These are phyloP conservation scores for Neofusicoccum sp. DNA, from an alignment of 2,329 filamentous ascomycete species.

Conservation along the genomic window DNA sequence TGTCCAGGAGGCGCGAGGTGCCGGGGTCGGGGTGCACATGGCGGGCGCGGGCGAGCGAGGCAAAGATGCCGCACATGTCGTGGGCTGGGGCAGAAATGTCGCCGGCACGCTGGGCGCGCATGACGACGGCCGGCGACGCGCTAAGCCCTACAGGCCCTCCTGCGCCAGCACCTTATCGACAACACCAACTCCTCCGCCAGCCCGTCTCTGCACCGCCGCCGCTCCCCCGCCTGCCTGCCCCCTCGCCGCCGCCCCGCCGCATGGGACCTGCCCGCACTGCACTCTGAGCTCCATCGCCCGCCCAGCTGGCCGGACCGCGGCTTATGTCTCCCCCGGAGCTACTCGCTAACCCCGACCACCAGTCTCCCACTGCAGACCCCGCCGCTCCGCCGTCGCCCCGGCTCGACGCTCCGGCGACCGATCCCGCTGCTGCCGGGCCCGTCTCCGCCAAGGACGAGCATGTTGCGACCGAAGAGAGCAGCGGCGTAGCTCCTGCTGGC, in stretches of 20 bases:
- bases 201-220: neutral
- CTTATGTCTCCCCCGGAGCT: constrained; percentile 17
- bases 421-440: neutral
- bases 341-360: constrained; percentile 14
- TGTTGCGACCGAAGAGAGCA: neutral
- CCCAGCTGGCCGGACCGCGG: constrained; percentile 8
- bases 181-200: neutral
- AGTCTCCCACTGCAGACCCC: neutral
- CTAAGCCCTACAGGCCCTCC: constrained; percentile 13
- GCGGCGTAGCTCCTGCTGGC: neutral
- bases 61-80: constrained; percentile 51
- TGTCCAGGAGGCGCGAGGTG: constrained; percentile 29
- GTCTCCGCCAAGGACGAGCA: neutral
- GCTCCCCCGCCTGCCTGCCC: neutral
- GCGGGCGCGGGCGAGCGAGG: constrained; percentile 41
- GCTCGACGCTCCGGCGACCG: neutral
- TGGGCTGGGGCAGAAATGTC: neutral
- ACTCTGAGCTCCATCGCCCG: constrained; percentile 1
- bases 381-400: constrained; percentile 7
- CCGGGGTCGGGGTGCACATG: constrained; percentile 26
- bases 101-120: neutral
- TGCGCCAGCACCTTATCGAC: constrained; percentile 8
- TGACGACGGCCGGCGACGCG: constrained; percentile 7
- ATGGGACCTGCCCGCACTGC: neutral
- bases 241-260: neutral